These are phyloP conservation scores for Podosphaera leucotricha DNA, from an alignment of 2,329 filamentous ascomycete genomes.

Conservation along the genomic window DNA sequence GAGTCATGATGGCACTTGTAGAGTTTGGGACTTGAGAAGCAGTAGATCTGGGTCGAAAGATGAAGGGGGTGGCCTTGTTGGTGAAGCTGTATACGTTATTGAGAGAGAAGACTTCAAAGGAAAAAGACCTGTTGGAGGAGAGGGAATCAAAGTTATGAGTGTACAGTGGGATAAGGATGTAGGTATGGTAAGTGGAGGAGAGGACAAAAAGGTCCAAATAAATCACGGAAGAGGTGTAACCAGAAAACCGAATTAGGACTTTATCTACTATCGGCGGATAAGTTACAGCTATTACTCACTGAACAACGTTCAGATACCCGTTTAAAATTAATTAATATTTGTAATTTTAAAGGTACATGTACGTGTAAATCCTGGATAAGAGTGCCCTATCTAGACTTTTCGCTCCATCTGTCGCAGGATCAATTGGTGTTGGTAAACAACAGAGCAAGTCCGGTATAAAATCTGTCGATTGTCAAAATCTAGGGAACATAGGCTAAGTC, in stretches of 20 bases:
- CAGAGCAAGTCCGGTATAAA: too few species aligned
- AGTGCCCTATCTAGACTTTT: too few species aligned
- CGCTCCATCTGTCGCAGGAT: too few species aligned
- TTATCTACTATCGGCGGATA: too few species aligned
- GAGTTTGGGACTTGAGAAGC: slow-evolving; percentile 79
- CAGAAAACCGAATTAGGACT: not conserved
- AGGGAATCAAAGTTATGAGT: slow-evolving; percentile 73
- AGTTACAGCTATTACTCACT: too few species aligned
- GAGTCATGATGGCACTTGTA: slow-evolving; percentile 78
- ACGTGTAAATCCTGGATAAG: too few species aligned
- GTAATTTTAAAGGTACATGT: too few species aligned
- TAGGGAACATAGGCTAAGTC: too few species aligned
- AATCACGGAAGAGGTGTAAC: slow-evolving; percentile 26
- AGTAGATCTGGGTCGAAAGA: slow-evolving; percentile 33
- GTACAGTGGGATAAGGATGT: slow-evolving; percentile 68
- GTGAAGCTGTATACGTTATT: slow-evolving; percentile 55
- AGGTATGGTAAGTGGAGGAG: slow-evolving; percentile 75
- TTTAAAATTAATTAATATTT: too few species aligned
- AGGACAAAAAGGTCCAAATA: slow-evolving; percentile 87
- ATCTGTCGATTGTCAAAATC: too few species aligned
- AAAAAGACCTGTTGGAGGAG: slow-evolving; percentile 43
- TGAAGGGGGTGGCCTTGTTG: slow-evolving; percentile 34
- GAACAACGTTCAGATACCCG: too few species aligned
- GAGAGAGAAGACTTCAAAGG: slow-evolving; percentile 44
- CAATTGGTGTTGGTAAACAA: too few species aligned